A percentile compares a stretch with the other conserved stretches of the same genome.
Evolutionary conservation across 208 protist species (phyloP).

Genomic region (Wallacemonas rigidus): DNA sequence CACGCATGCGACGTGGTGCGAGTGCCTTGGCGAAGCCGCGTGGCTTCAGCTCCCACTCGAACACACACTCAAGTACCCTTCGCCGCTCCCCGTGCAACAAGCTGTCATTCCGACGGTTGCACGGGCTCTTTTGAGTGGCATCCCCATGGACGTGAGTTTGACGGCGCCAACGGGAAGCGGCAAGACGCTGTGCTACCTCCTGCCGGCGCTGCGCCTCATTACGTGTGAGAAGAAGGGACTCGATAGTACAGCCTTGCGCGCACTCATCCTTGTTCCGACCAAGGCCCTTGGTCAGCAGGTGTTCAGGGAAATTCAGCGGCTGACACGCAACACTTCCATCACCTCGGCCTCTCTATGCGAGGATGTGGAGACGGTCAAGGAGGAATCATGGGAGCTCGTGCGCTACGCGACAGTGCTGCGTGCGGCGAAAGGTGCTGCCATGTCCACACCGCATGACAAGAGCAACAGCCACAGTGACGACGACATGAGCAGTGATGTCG

Average conservation of each 20-base stretch:
- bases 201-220: conserved; percentile 74
- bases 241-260: conserved; percentile 68
- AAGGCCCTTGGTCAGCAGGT: conserved; percentile 84
- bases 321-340: conserved; percentile 75
- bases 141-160: conserved; percentile 89
- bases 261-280: conserved; percentile 83
- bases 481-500: conserved; percentile 8
- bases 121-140: conserved; percentile 60
- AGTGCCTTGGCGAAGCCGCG: conserved; percentile 27
- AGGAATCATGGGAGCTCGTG: conserved; percentile 56
- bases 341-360: conserved; percentile 59
- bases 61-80: conserved; percentile 52
- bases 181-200: conserved; percentile 90
- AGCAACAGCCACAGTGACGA: not conserved
- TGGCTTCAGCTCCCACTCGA: conserved; percentile 73
- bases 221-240: conserved; percentile 54
- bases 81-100: conserved; percentile 82
- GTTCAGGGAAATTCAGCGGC: conserved; percentile 55
- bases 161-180: conserved; percentile 90
- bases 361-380: conserved; percentile 30
- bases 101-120: conserved; percentile 71
- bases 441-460: not conserved
- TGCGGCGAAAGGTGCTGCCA: not conserved
- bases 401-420: conserved; percentile 25
- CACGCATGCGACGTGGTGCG: conserved; percentile 22